Conservation (phyloP, 208 protist genomes). For the Acanthamoeba culbertsoni region DNA sequence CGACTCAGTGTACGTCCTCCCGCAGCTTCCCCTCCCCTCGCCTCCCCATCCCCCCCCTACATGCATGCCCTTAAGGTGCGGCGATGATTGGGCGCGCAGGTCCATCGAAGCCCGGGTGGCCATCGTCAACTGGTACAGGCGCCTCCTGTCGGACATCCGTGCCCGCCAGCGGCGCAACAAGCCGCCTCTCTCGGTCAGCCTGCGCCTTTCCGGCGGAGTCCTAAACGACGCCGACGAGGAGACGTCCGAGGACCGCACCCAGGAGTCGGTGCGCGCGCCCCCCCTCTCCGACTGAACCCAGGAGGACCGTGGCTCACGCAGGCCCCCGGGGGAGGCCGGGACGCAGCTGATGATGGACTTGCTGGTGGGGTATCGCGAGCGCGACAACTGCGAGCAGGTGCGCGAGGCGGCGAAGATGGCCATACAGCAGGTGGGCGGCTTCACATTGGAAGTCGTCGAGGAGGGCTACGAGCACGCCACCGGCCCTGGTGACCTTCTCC, state of each 20-base stretch:
- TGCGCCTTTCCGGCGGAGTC: not conserved
- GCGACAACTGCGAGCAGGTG: not conserved
- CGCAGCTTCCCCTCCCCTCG: not conserved
- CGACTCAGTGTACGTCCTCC: not conserved
- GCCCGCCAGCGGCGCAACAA: not conserved
- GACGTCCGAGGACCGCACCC: not conserved
- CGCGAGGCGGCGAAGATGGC: not conserved
- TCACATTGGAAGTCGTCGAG: conserved; percentile 30
- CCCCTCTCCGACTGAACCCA: not conserved
- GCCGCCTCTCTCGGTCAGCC: not conserved
- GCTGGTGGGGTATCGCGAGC: conserved; percentile 3
- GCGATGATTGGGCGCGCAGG: not conserved
- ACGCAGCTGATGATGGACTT: conserved; percentile 20
- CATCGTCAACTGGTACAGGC: conserved; percentile 41
- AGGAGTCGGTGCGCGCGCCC: not conserved
- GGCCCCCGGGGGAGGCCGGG: no score
- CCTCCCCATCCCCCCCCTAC: no score
- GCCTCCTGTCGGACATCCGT: not conserved
- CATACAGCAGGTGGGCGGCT: conserved; percentile 11
- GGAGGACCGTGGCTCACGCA: no score
- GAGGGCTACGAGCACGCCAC: conserved; percentile 21
- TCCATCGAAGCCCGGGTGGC: not conserved
- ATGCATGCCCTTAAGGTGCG: not conserved
- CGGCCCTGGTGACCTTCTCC: not conserved
- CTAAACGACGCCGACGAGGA: not conserved